Conservation (phyloP, 768 basidiomycete species). For the Boletus rufocinnamomeus region DNA sequence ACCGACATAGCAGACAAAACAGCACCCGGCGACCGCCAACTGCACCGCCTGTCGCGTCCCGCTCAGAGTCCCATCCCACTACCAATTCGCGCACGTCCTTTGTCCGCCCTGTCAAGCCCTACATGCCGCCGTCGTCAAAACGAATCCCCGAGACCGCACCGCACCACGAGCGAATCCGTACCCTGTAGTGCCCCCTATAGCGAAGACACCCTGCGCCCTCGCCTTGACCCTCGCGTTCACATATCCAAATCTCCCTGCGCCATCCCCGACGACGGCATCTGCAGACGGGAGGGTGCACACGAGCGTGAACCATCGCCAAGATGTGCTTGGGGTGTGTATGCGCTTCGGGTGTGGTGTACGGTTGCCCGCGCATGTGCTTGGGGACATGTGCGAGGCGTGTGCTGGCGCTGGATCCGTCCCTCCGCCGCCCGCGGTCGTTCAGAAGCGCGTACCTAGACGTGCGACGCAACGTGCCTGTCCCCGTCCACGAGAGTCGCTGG, state of each 20-base stretch:
- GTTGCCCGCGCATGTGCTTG: neutral
- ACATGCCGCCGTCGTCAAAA: neutral
- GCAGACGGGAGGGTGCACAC: too few species aligned
- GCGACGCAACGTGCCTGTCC: neutral
- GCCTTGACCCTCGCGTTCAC: neutral
- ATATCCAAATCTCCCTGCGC: neutral
- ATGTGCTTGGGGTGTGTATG: constrained; percentile 9
- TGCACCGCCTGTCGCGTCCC: constrained; percentile 11
- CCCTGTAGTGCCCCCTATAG: neutral
- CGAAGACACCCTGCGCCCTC: neutral
- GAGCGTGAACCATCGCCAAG: neutral
- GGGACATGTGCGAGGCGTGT: constrained; percentile 20
- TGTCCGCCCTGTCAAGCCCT: constrained; percentile 18
- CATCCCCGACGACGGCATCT: neutral
- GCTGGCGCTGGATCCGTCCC: constrained; percentile 8
- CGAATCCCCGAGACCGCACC: neutral
- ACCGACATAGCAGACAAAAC: neutral
- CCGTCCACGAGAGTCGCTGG: neutral
- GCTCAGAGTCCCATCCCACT: neutral
- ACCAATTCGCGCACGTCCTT: neutral
- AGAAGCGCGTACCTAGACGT: constrained; percentile 3
- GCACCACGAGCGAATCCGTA: constrained; percentile 2
- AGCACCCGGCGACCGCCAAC: neutral
- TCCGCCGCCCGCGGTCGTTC: neutral
- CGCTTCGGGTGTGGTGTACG: constrained; percentile 24